Evolutionary conservation across 768 basidiomycete genomes (phyloP).

Genomic region (Termitomyces eurrhizus): DNA sequence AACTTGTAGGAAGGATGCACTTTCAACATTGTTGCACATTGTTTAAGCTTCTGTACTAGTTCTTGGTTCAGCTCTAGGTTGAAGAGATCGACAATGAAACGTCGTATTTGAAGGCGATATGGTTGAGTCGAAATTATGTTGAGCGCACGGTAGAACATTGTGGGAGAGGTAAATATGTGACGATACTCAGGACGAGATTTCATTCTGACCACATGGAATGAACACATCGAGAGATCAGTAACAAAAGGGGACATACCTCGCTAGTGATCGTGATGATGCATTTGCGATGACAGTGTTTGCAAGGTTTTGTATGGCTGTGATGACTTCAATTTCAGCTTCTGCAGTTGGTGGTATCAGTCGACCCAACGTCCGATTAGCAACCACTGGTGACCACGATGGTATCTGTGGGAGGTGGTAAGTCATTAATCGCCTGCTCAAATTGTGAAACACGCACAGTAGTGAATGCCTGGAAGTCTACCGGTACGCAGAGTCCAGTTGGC

Average conservation of each 20-base stretch:
- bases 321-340: constrained; percentile 75
- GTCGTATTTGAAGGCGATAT: constrained; percentile 87
- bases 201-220: constrained; percentile 43
- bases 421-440: background rate
- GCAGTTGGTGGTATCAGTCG: constrained; percentile 63
- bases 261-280: constrained; percentile 85
- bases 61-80: constrained; percentile 71
- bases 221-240: constrained; percentile 3
- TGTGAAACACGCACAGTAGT: constrained; percentile 54
- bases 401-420: constrained; percentile 49
- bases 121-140: constrained; percentile 86
- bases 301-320: constrained; percentile 89
- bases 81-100: constrained; percentile 93
- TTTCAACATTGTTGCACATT: constrained; percentile 47
- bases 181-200: constrained; percentile 76
- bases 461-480: constrained; percentile 78
- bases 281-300: constrained; percentile 96
- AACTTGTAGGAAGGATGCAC: constrained; percentile 41
- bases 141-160: constrained; percentile 80
- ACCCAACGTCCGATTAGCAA: constrained; percentile 33
- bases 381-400: constrained; percentile 55
- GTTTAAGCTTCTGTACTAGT: constrained; percentile 50
- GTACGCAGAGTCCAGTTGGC: constrained; percentile 90
- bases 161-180: constrained; percentile 69
- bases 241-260: constrained; percentile 49